Evolutionary conservation across 2,329 filamentous ascomycete species (phyloP), one percentile per base, ranked within the genome.

Genomic region (Nakataea oryzae): DNA sequence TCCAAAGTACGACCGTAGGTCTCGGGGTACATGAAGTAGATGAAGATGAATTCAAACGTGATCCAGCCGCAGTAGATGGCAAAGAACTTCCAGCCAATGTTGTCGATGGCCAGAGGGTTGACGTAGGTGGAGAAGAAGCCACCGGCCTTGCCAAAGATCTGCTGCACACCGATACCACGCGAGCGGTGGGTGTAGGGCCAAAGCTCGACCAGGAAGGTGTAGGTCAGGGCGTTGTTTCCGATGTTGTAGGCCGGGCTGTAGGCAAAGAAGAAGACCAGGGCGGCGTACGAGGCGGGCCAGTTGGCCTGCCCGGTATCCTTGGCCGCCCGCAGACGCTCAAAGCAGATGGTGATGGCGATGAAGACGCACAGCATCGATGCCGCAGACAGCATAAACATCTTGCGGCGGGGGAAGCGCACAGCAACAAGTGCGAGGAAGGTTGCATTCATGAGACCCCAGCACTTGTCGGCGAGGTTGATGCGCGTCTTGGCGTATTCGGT

Each of bases 21-120:
- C 75, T 96, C 91, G 12, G 91, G 90, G 72, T 93, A 96, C 65
- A 93, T 81, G 74, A 92, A 89, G 75, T 87, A 95, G 60, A 95
- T 88, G 85, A 74, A 67, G 29, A 58, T 61, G 54, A 78, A 70
- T 67, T 79, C 75, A 47, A 78, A 74, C 2, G 70, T 69, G 14
- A 79, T 71, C 71, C 76, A 79, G 30, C 72, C 74, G 65, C 74
- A 76, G 64, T 78, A 79, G 12, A 76, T 75, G 30, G 76, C 74
- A 47, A 78, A 71, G 63, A 77, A 79, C 34, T 71, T 73, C 77
- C 77, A 79, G 60, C 71, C 67, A 27, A 74, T 71, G 24, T 71
- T 71, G 13, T 69, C 63, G 2, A 79, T 72, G 0, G 75, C 76
- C 21, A 78, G 74, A 0, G 77, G 75, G 70, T 79, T 79, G 58